These are phyloP conservation scores for Rosa multiflora DNA, from an alignment of 306 rosid genomes.

Conservation along the genomic window DNA sequence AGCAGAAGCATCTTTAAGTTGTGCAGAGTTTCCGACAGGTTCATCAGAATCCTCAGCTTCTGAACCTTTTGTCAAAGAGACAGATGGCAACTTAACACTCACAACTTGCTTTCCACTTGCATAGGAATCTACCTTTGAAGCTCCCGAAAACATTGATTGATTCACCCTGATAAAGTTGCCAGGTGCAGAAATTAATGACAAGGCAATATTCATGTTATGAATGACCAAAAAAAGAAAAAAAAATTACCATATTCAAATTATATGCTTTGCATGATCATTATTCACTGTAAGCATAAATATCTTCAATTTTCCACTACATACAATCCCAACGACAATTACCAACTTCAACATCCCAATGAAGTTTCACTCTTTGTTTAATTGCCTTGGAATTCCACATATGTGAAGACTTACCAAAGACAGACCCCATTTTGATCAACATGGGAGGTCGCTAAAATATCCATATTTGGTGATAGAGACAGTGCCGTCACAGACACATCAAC, in stretches of 20 bases:
- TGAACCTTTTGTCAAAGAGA: constrained; percentile 52
- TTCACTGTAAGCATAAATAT: neutral
- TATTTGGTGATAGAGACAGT: constrained; percentile 84
- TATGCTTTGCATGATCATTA: neutral
- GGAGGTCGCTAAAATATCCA: constrained; percentile 86
- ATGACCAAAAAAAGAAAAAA: neutral
- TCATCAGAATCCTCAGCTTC: constrained; percentile 43
- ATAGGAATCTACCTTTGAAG: constrained; percentile 60
- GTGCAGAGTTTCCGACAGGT: constrained; percentile 31
- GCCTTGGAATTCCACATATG: neutral
- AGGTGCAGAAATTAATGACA: too few relatives aligned
- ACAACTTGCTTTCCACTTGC: constrained; percentile 82
- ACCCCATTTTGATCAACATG: constrained; percentile 94
- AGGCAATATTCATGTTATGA: too few relatives aligned
- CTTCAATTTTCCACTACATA: neutral
- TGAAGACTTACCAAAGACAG: constrained; percentile 73
- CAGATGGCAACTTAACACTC: constrained; percentile 73
- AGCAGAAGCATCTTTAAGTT: constrained; percentile 36
- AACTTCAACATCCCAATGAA: neutral
- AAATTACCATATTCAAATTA: neutral
- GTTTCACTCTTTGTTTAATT: neutral
- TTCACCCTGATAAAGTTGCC: constrained; percentile 52
- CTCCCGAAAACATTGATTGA: constrained; percentile 61
- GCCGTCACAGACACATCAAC: constrained; percentile 81
- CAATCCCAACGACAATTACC: neutral